Evolutionary conservation across 2,329 filamentous ascomycete species (phyloP).

Genomic region (Pseudocercospora cruenta): DNA sequence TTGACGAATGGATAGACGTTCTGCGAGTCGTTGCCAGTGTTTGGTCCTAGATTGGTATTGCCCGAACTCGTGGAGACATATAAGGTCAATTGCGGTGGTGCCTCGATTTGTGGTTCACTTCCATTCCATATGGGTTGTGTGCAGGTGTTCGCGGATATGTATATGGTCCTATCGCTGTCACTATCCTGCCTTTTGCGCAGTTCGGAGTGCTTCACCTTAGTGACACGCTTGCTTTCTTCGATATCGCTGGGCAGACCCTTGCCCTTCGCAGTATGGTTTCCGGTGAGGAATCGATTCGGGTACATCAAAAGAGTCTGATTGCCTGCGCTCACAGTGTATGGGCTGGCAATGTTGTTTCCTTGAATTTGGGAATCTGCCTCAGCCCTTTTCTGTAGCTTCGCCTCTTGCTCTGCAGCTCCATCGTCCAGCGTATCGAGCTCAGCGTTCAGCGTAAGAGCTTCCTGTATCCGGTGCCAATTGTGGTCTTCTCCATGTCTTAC

Average conservation of each 20-base stretch:
- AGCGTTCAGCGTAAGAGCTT: constrained; percentile 31
- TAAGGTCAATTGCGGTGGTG: constrained; percentile 71
- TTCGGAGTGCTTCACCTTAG: constrained; percentile 28
- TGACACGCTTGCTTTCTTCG: constrained; percentile 13
- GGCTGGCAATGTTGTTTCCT: constrained; percentile 63
- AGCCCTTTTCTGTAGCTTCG: constrained; percentile 40
- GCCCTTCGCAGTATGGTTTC: constrained; percentile 40
- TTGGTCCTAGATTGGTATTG: constrained; percentile 69
- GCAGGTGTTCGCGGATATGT: constrained; percentile 86
- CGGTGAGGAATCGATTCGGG: constrained; percentile 58
- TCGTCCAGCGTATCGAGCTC: constrained; percentile 30
- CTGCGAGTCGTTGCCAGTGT: constrained; percentile 51
- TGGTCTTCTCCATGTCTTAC: constrained; percentile 50
- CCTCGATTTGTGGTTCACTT: constrained; percentile 48
- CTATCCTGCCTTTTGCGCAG: constrained; percentile 31
- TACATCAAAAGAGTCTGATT: constrained; percentile 68
- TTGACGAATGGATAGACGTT: constrained; percentile 59
- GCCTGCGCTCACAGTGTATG: constrained; percentile 62
- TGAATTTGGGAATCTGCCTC: constrained; percentile 29
- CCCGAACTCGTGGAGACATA: constrained; percentile 67
- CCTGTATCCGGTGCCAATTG: constrained; percentile 52
- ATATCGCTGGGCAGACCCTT: constrained; percentile 36
- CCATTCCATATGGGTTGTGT: constrained; percentile 67
- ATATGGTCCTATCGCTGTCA: constrained; percentile 58
- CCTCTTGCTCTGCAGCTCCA: constrained; percentile 37